These are phyloP conservation scores for Orbilia brochopaga DNA, from an alignment of 2,329 filamentous ascomycete genomes.

Conservation along the genomic window DNA sequence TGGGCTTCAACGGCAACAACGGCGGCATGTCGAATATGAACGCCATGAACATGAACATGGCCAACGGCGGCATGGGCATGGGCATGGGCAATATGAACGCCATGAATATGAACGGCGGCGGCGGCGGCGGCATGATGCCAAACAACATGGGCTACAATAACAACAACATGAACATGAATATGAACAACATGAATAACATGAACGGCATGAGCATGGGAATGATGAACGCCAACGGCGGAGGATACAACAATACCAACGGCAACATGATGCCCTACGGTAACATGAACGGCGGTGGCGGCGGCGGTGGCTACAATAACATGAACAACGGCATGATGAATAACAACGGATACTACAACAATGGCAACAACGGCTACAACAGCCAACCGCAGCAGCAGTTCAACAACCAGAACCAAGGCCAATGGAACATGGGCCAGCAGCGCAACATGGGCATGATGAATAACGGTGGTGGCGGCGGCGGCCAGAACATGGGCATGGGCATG, in stretches of 20 bases:
- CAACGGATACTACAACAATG: constrained; percentile 56
- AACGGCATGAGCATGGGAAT: constrained; percentile 46
- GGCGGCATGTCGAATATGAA: constrained; percentile 57
- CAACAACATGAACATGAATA: constrained; percentile 51
- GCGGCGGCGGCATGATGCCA: constrained; percentile 59
- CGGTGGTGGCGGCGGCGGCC: constrained; percentile 12
- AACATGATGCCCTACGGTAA: constrained; percentile 57
- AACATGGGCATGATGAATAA: constrained; percentile 16
- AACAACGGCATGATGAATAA: constrained; percentile 47
- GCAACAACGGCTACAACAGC: constrained; percentile 53
- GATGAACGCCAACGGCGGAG: constrained; percentile 11
- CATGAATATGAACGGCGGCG: constrained; percentile 56
- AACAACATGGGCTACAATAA: constrained; percentile 55
- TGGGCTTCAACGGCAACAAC: constrained; percentile 30
- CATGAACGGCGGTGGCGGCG: constrained; percentile 32
- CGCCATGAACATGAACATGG: constrained; percentile 42
- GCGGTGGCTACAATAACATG: constrained; percentile 47
- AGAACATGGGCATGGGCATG: constrained; percentile 46
- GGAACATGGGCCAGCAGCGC: constrained; percentile 56
- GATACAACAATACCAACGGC: constrained; percentile 55
- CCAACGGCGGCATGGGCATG: constrained; percentile 57
- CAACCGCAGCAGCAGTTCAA: constrained; percentile 54
- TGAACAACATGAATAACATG: constrained; percentile 16
- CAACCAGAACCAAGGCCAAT: constrained; percentile 55
- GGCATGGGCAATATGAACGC: constrained; percentile 59